Base-by-base conservation (phyloP, 371 early-diverging fungal genomes). In the Mortierella sp. region DNA sequence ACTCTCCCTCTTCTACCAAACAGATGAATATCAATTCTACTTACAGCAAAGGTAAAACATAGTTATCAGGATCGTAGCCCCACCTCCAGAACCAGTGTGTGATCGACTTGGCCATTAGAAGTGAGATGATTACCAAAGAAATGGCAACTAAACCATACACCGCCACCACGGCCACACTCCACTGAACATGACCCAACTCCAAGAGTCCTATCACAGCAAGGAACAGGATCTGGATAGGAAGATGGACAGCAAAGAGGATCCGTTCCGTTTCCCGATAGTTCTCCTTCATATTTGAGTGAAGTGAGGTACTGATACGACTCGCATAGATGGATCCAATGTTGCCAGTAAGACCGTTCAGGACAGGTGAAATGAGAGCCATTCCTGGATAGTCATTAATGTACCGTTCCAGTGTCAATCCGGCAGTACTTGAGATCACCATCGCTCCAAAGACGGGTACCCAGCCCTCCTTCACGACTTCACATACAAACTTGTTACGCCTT, bases 301-400 rank as follows among this genome's bases (percentile, higher is more conserved):
- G 72, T 45, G 87, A 83, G 6, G 95, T 95, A 14, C 94, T 92
- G 47, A 95, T 89, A 12, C 94, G 85, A 9, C 94, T 93, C 0
- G 93, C 92, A 72, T 92, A 95, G 18, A 96, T 92, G 12, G 93
- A 91, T 15, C 93, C 93, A 29, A 96, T 74, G 76, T 96, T 95
- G 26, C 96, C 95, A 15, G 90, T 88, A n/a, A 92, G 65, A 3
- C 92, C 93, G 74, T 89, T 91, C 57, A 93, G 72, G 1, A 93
- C 92, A 7, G 94, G 94, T 4, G 90, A 86, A 52, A 92, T 80
- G 58, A 92, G 66, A 5, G 95, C 95, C 58, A 96, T 86, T 7
- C 93, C 94, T n/a, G 89, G 88, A 63, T 84, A 95, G 29, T 82
- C 74, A 51, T 88, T 88, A 7, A 95, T 91, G 67, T 87, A 93